phyloP scores from a whole-genome alignment of 805 yeast genomes.

The Yamadazyma takamatsuzukensis region DNA sequence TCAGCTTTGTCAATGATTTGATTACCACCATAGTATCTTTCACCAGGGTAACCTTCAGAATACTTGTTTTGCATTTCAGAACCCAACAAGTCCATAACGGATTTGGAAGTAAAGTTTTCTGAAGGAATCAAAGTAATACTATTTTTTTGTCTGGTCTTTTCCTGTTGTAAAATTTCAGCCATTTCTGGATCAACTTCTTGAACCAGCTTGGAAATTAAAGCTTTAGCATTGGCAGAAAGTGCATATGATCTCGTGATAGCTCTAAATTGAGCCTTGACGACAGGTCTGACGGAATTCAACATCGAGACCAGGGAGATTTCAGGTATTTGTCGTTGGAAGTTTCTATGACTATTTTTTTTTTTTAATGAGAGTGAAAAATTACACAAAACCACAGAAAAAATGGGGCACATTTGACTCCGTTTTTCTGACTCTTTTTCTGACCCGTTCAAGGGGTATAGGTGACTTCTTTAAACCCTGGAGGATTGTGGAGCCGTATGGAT shows the following conservation, averaged over 20 bases:
- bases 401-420: too few species aligned
- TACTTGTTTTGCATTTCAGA: conserved; percentile 98
- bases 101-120: conserved; percentile 93
- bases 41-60: conserved; percentile 99
- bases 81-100: conserved; percentile 95
- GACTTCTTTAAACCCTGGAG: too few species aligned
- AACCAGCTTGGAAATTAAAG: conserved; percentile 59
- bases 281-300: conserved; percentile 6
- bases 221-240: conserved; percentile 61
- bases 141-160: conserved; percentile 87
- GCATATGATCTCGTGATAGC: conserved; percentile 45
- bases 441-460: too few species aligned
- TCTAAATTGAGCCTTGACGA: conserved; percentile 8
- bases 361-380: too few species aligned
- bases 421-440: too few species aligned
- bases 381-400: too few species aligned
- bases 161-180: conserved; percentile 68
- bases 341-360: too few species aligned
- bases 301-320: conserved; percentile 20
- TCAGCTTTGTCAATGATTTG: conserved; percentile 95
- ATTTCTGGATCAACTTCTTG: conserved; percentile 76
- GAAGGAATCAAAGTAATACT: conserved; percentile 94
- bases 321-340: too few species aligned
- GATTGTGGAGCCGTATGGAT: too few species aligned
- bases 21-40: conserved; percentile 98